phyloP scores from a whole-genome alignment of 129 eudicot genomes.

The Mikania micrantha region DNA sequence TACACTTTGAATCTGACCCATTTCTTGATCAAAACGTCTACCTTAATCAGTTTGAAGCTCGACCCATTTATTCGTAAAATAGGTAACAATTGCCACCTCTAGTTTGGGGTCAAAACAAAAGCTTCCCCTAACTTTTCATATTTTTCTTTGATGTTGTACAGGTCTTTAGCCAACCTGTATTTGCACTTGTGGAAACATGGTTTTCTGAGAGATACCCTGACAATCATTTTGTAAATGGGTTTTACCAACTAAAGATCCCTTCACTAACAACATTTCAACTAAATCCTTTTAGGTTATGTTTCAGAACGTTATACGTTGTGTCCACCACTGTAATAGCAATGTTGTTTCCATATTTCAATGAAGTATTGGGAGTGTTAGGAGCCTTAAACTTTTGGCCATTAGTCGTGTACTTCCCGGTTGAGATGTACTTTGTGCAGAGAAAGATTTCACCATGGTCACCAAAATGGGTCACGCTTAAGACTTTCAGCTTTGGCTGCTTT shows the following conservation, averaged over 20 bases:
- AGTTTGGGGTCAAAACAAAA: neutral
- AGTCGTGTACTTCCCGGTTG: slow-evolving; percentile 58
- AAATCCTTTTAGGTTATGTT: slow-evolving; percentile 48
- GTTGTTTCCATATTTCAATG: slow-evolving; percentile 71
- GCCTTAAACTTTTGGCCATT: slow-evolving; percentile 82
- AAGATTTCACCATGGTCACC: slow-evolving; percentile 43
- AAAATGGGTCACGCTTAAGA: slow-evolving; percentile 38
- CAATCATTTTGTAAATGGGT: slow-evolving; percentile 20
- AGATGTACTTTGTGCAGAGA: slow-evolving; percentile 65
- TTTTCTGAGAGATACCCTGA: slow-evolving; percentile 34
- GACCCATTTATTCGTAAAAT: neutral
- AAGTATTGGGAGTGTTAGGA: slow-evolving; percentile 66
- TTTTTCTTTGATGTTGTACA: slow-evolving; percentile 4
- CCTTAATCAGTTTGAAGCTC: neutral
- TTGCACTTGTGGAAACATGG: slow-evolving; percentile 46
- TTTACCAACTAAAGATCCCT: slow-evolving; percentile 19
- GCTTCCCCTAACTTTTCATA: neutral
- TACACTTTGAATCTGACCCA: neutral
- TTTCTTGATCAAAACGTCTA: neutral
- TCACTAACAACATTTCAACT: slow-evolving; percentile 29
- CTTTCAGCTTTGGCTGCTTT: slow-evolving; percentile 38
- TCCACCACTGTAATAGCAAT: slow-evolving; percentile 52
- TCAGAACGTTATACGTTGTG: slow-evolving; percentile 51
- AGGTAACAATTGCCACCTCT: neutral
- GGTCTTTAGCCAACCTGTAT: slow-evolving; percentile 64